Evolutionary conservation across 495 filamentous ascomycete species (phyloP), one percentile per base, ranked within the genome.

Genomic region (Amphirosellinia nigrospora): DNA sequence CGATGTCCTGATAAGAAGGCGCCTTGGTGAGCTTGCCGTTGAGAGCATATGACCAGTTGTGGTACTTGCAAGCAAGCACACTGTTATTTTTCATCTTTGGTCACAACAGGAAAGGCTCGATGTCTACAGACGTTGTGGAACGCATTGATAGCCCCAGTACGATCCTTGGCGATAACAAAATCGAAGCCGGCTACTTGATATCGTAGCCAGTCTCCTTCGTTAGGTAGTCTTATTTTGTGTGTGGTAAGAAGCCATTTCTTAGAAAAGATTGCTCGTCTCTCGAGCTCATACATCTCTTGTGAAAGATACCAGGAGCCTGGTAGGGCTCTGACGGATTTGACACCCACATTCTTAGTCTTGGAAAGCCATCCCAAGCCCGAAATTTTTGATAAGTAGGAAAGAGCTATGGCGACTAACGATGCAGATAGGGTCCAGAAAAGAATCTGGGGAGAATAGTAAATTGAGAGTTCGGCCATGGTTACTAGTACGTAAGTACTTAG

Each of bases 21-120:
- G 89, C 88, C 74, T 89, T 89, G 55, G 87, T 82, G 46, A 90
- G 75, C 41, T 84, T 81, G 21, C 89, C 88, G 50, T 75, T 81
- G 6, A 83, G 81, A 64, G 86, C 84, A 69, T 89, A 90, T 45
- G 83, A 86, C 88, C 89, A 91, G 30, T 88, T 88, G 75, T 91
- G 89, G 70, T 89, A 91, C 52, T 84, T 80, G 75, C 88, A 91
- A 2, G 82, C 77, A 15, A 90, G 83, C 68, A 89, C 84, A 8
- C 80, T 79, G 19, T 85, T 75, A 10, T 78, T 82, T 5, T 10
- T 75, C 66, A 8, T 83, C 79, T 46, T 83, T 82, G 13, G 81
- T 82, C 10, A 88, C 85, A 26, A 89, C 81, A 9, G 86, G 86
- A 74, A 84, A 88, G 36, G 86, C 86, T 13, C 86, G 83, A 70